Percentiles rank a stretch among this genome's conserved stretches.
phyloP scores from a whole-genome alignment of 1,284 basidiomycete genomes.

The Pterula multifida region DNA sequence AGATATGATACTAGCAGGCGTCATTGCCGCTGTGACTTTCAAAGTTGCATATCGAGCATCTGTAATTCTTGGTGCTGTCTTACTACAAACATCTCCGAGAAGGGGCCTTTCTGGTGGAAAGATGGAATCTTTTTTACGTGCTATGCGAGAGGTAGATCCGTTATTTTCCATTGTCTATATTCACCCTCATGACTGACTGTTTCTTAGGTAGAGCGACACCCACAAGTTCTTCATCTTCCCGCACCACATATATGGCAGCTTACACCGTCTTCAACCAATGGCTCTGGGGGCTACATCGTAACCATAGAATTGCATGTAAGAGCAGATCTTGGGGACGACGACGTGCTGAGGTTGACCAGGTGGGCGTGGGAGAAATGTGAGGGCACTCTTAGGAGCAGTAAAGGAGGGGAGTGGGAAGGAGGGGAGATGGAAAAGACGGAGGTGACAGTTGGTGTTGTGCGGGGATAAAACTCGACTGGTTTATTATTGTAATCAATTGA shows the following conservation, averaged over 20 bases:
- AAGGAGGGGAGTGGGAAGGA: conserved; percentile 17
- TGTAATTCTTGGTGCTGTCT: conserved; percentile 65
- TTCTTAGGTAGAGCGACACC: conserved; percentile 62
- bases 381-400: conserved; percentile 22
- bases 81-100: conserved; percentile 78
- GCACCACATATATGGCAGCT: conserved; percentile 83
- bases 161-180: conserved; percentile 9
- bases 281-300: conserved; percentile 44
- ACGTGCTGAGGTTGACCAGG: conserved; percentile 57
- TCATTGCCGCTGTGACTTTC: conserved; percentile 68
- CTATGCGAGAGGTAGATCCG: conserved; percentile 60
- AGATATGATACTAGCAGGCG: conserved; percentile 65
- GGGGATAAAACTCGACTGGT: conserved; percentile 15
- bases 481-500: background rate
- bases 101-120: conserved; percentile 45
- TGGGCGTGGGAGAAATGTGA: conserved; percentile 62
- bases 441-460: conserved; percentile 38
- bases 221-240: conserved; percentile 65
- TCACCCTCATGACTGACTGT: conserved; percentile 2
- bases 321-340: conserved; percentile 56
- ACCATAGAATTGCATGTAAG: conserved; percentile 73
- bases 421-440: conserved; percentile 24
- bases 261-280: conserved; percentile 28
- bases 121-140: conserved; percentile 70
- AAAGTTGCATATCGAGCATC: conserved; percentile 74